A percentile compares a stretch with the other conserved stretches of the same genome.
These are phyloP conservation scores for Leucoagaricus sp. DNA, from an alignment of 1,284 basidiomycete species.

Conservation along the genomic window DNA sequence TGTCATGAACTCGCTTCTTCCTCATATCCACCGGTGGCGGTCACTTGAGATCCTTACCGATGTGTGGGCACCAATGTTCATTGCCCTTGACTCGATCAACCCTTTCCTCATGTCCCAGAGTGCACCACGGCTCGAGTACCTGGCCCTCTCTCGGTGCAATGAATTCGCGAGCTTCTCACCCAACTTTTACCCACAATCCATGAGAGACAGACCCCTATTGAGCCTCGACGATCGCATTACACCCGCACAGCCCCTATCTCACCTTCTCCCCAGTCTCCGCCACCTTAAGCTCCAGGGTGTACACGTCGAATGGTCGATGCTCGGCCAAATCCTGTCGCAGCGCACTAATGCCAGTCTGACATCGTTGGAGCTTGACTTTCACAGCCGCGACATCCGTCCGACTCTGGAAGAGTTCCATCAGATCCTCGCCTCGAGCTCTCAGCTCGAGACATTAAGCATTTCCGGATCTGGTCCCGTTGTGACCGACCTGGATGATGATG, in stretches of 20 bases:
- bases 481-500: conserved; percentile 27
- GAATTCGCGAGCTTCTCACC: conserved; percentile 48
- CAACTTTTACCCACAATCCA: conserved; percentile 41
- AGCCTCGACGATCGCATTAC: conserved; percentile 24
- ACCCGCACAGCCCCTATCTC: conserved; percentile 8
- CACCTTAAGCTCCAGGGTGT: conserved; percentile 49
- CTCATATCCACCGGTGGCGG: conserved; percentile 51
- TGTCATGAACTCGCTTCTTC: conserved; percentile 43
- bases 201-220: conserved; percentile 38
- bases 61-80: conserved; percentile 51
- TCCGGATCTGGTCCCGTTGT: conserved; percentile 43
- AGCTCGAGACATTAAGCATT: conserved; percentile 42
- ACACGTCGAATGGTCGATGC: conserved; percentile 46
- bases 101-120: conserved; percentile 30
- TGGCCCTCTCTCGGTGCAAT: conserved; percentile 58
- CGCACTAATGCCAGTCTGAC: conserved; percentile 28
- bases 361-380: conserved; percentile 46
- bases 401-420: conserved; percentile 39
- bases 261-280: conserved; percentile 40
- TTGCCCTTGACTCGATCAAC: conserved; percentile 45
- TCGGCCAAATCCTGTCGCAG: conserved; percentile 31
- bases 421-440: conserved; percentile 38
- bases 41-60: conserved; percentile 53
- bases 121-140: conserved; percentile 47
- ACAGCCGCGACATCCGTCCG: conserved; percentile 48